Evolutionary conservation across 2,329 filamentous ascomycete genomes (phyloP).

Genomic region (Rachicladosporium sp.): DNA sequence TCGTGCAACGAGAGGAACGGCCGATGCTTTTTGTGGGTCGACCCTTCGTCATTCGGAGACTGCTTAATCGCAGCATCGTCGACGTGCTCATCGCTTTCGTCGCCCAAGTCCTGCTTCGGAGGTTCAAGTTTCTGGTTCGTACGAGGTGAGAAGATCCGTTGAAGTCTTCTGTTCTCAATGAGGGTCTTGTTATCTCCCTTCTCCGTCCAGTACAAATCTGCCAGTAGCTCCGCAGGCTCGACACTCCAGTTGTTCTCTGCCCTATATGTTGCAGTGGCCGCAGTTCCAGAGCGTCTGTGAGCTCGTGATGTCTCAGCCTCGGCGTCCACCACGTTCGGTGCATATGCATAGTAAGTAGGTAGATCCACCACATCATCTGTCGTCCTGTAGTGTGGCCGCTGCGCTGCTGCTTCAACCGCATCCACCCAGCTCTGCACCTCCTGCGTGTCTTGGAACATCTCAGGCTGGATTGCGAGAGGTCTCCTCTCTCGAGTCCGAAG

Average conservation of each 20-base stretch:
- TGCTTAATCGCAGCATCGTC: background rate
- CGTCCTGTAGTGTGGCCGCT: conserved; percentile 24
- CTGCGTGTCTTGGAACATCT: conserved; percentile 64
- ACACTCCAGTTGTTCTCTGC: conserved; percentile 77
- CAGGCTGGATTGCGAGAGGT: conserved; percentile 58
- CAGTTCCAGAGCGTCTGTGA: conserved; percentile 28
- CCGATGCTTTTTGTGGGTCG: conserved; percentile 1
- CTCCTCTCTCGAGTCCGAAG: conserved; percentile 67
- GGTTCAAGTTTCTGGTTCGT: conserved; percentile 12
- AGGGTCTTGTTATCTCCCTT: conserved; percentile 66
- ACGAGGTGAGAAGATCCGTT: conserved; percentile 50
- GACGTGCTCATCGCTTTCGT: conserved; percentile 5
- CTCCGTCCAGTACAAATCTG: conserved; percentile 85
- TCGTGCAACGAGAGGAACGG: conserved; percentile 8
- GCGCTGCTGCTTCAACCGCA: conserved; percentile 43
- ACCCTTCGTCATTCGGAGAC: too few species aligned
- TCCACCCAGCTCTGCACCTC: conserved; percentile 69
- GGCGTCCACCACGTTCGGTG: conserved; percentile 14
- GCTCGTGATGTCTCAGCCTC: conserved; percentile 9
- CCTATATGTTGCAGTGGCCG: conserved; percentile 49
- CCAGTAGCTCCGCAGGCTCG: conserved; percentile 72
- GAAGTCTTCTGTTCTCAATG: conserved; percentile 68
- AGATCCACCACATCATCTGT: conserved; percentile 21
- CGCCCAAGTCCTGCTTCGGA: conserved; percentile 5
- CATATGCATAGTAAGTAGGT: conserved; percentile 10